phyloP scores from a whole-genome alignment of 108 stramenopile species.

The Tribonema minus region DNA sequence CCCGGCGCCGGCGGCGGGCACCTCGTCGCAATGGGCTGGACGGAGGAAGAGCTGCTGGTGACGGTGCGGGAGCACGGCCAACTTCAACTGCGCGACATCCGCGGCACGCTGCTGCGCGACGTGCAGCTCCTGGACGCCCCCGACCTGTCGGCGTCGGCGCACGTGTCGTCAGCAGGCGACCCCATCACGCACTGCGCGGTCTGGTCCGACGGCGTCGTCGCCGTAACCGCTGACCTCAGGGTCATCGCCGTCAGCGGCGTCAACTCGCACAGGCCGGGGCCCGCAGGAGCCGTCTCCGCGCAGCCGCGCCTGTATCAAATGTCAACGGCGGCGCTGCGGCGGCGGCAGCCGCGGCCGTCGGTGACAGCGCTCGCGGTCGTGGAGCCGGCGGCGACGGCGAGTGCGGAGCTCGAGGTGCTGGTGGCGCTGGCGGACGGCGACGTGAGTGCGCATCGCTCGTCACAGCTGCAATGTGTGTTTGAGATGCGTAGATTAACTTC shows the following conservation, averaged over 20 bases:
- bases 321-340: too few relatives aligned
- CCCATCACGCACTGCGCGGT: constrained; percentile 18
- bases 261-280: too few relatives aligned
- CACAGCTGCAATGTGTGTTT: too few relatives aligned
- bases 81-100: constrained; percentile 21
- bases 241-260: constrained; percentile 21
- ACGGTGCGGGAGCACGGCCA: constrained; percentile 23
- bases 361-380: constrained; percentile 35
- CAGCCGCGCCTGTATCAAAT: too few relatives aligned
- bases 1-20: constrained; percentile 4
- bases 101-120: too few relatives aligned
- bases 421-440: constrained; percentile 36
- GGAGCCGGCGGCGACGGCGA: constrained; percentile 28
- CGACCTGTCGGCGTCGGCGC: too few relatives aligned
- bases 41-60: constrained; percentile 35
- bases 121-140: too few relatives aligned
- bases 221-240: not conserved
- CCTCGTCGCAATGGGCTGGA: constrained; percentile 39
- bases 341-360: too few relatives aligned
- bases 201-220: constrained; percentile 39
- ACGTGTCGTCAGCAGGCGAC: constrained; percentile 12
- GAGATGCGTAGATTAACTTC: too few relatives aligned
- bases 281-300: too few relatives aligned
- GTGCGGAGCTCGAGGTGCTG: constrained; percentile 36
- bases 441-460: too few relatives aligned